Evolutionary conservation across 2,329 filamentous ascomycete genomes (phyloP), one percentile per base, ranked within the genome.

Genomic region (Tolypocladium endophyticum): DNA sequence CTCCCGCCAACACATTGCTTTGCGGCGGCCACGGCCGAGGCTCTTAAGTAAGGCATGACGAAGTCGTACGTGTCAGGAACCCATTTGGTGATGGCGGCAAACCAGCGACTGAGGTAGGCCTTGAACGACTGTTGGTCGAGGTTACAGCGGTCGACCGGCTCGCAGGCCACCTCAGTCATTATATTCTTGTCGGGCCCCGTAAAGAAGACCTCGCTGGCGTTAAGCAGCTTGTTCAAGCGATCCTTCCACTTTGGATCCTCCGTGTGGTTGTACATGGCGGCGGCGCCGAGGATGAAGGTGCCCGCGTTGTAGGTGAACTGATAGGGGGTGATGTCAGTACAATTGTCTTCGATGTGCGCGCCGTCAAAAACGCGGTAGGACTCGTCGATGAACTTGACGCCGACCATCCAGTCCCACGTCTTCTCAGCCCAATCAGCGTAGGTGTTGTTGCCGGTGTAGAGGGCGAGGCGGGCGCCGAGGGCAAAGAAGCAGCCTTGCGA

Each of bases 391-490:
- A 90, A 80, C 0, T 82, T 77, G 54, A 85, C 74, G 8, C 67
- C 70, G 4, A 72, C 69, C 71, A 85, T 86, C 87, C 87, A 90
- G 56, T 89, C 79, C 76, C 89, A 96, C 0, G 84, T 82, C 64
- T 76, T 86, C 25, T 85, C 82, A 0, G 90, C 90, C 90, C 89
- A 94, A 6, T 90, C 82, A 1, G 83, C 80, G 69, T 95, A 96
- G 0, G 88, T 89, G 47, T 79, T 68, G 67, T 95, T 93, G 20
- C 85, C 84, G 0, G 91, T 95, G 70, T 91, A 94, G 30, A 86
- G 79, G 0, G 87, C 89, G 5, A 93, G 78, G 2, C 89, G 84
- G 1, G 89, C 84, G 18, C 79, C 83, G 16, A 86, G 73, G 58
- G 84, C 82, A 69, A 86, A 86, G 72, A 86, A 85, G 61, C 81